Evolutionary conservation across 495 filamentous ascomycete species (phyloP).

Genomic region (Mytilinidion resinicola): DNA sequence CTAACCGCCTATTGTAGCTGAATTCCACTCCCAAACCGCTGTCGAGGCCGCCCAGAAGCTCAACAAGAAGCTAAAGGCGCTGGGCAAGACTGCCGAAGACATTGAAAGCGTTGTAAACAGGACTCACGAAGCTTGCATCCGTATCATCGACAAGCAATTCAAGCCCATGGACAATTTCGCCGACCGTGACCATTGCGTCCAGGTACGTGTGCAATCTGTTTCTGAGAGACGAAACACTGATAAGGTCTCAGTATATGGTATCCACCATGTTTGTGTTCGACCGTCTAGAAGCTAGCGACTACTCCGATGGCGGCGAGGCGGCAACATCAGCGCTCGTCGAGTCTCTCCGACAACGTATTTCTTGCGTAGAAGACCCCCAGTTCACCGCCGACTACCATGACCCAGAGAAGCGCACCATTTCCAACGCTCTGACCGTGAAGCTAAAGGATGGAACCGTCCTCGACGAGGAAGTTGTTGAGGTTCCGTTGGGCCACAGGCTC

Average conservation of each 20-base stretch:
- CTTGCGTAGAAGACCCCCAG: constrained; percentile 89
- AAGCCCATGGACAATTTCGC: constrained; percentile 99
- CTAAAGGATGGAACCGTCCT: constrained; percentile 92
- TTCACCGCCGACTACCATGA: constrained; percentile 95
- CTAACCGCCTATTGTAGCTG: constrained; percentile 48
- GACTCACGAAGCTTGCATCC: constrained; percentile 95
- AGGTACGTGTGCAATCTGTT: constrained; percentile 41
- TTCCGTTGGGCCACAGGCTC: constrained; percentile 86
- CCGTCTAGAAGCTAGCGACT: constrained; percentile 84
- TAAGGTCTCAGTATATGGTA: constrained; percentile 71
- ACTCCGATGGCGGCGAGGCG: constrained; percentile 83
- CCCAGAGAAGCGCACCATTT: constrained; percentile 85
- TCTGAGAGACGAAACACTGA: constrained; percentile 6
- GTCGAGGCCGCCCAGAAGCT: constrained; percentile 90
- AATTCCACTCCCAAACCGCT: constrained; percentile 98
- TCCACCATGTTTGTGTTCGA: constrained; percentile 90
- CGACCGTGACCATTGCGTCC: constrained; percentile 97
- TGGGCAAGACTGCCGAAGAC: constrained; percentile 89
- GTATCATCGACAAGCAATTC: constrained; percentile 99
- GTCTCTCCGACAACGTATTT: constrained; percentile 81
- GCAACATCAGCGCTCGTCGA: constrained; percentile 86
- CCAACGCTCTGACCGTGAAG: constrained; percentile 88
- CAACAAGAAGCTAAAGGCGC: constrained; percentile 67
- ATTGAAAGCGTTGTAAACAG: constrained; percentile 90
- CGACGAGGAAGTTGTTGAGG: constrained; percentile 88